Evolutionary conservation across 129 eudicot genomes (phyloP).

Genomic region (Pulicaria dysenterica): DNA sequence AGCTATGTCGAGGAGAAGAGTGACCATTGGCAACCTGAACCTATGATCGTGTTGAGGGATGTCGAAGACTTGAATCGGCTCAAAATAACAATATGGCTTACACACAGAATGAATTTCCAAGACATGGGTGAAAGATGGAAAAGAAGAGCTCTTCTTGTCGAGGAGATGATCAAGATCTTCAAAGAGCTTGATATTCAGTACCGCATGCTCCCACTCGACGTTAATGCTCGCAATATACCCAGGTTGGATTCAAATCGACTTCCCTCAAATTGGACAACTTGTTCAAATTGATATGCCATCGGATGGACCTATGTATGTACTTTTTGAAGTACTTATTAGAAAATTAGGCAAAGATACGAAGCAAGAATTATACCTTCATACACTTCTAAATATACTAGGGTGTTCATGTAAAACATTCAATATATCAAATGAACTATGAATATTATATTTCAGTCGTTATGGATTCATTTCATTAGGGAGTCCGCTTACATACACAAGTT

Average conservation of each 20-base stretch:
- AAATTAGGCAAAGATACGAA: not conserved
- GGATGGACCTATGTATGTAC: not conserved
- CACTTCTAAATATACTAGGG: not conserved
- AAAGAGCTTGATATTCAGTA: slow-evolving; percentile 45
- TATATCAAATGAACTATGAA: no score
- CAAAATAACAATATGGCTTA: slow-evolving; percentile 46
- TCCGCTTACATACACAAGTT: no score
- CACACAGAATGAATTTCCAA: slow-evolving; percentile 57
- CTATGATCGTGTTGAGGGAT: slow-evolving; percentile 40
- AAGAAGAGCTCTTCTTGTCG: slow-evolving; percentile 54
- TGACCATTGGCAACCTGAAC: slow-evolving; percentile 38
- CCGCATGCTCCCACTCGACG: slow-evolving; percentile 34
- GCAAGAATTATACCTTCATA: not conserved
- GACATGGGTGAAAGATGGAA: slow-evolving; percentile 62
- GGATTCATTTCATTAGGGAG: no score
- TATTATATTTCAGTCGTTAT: no score
- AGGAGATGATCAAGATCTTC: slow-evolving; percentile 48
- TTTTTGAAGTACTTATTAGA: not conserved
- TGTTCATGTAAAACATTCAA: no score
- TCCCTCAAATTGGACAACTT: slow-evolving; percentile 35
- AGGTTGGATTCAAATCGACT: slow-evolving; percentile 21
- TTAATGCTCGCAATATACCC: slow-evolving; percentile 33
- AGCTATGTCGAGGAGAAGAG: slow-evolving; percentile 35
- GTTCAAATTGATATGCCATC: slow-evolving; percentile 23
- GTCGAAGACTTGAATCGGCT: slow-evolving; percentile 50